Evolutionary conservation across 306 rosid genomes (phyloP), one percentile per base, ranked within the genome.

Genomic region (Aeschynomene evenia): DNA sequence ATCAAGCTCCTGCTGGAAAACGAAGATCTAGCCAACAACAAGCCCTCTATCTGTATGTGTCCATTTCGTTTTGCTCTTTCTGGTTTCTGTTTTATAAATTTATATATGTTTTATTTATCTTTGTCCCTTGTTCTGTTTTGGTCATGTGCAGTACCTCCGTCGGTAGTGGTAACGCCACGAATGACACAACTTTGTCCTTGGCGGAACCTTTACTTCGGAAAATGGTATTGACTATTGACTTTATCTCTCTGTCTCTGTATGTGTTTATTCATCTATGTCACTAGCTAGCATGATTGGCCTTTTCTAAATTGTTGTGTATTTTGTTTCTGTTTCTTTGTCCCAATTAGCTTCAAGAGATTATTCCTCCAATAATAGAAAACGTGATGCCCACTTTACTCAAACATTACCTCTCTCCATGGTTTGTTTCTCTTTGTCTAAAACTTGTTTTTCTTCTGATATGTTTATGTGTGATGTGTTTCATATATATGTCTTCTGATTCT

Each of bases 191-290:
- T 57, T 68, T 12, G 5, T 3, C 2, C 46, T 64, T 46, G 49
- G 31, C 31, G 5, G 80, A 72, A 66, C 36, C 58, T 34, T 6
- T 36, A 6, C 0, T 84, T 45, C 70, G 82, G 14, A 23, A 1
- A 43, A 51, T 65, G 82, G 95, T 88, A 73, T 53, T 78, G 21
- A 34, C 29, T 22, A n/a, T n/a, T n/a, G n/a, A n/a, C n/a, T 13
- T 43, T 8, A 28, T 28, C 31, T 68, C 64, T 59, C 10, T 16
- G 3, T 33, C 6, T 33, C 7, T 33, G 10, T 54, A 1, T 22
- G 3, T 4, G n/a, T n/a, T n/a, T n/a, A n/a, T n/a, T n/a, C n/a
- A 13, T 37, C 37, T 7, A 33, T 33, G 31, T 3, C 5, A 9
- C 21, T 18, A 14, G 8, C 18, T 31, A 5, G 7, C 63, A 22